Conservation (phyloP, 148 eudicot species). For the Tetragonia tetragonoides region DNA sequence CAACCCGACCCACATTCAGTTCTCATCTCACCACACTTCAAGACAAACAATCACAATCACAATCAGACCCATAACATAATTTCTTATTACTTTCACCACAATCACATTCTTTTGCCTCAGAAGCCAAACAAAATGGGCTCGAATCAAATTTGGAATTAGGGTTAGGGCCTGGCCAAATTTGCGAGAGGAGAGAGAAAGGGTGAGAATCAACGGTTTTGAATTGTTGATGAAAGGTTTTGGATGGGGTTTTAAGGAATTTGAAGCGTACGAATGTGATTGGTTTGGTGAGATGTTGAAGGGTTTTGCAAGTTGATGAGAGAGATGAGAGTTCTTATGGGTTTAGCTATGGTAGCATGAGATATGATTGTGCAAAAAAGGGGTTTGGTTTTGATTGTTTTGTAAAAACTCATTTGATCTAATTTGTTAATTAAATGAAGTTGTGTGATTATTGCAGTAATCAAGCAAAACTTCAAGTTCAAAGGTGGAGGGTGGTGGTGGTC, state of each 20-base stretch:
- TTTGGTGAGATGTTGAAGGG: constrained; percentile 41
- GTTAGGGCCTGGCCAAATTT: constrained; percentile 43
- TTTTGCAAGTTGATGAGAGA: constrained; percentile 53
- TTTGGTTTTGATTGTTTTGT: no score
- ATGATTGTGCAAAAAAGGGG: constrained; percentile 31
- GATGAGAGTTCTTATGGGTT: constrained; percentile 48
- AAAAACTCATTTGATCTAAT: no score
- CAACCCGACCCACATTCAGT: constrained; percentile 48
- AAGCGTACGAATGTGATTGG: constrained; percentile 44
- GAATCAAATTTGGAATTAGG: not conserved
- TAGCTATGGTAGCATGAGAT: constrained; percentile 55
- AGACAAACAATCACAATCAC: constrained; percentile 41
- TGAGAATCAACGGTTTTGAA: constrained; percentile 44
- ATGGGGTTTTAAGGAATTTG: constrained; percentile 56
- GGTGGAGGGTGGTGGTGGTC: no score
- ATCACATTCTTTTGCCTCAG: constrained; percentile 39
- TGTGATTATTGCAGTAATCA: no score
- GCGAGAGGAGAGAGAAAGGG: constrained; percentile 31
- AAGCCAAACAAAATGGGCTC: constrained; percentile 3
- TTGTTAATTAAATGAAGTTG: no score
- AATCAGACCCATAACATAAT: not conserved
- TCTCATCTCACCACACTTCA: constrained; percentile 31
- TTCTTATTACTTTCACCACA: constrained; percentile 27
- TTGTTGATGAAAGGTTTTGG: constrained; percentile 72
- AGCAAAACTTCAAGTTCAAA: no score